A percentile compares a stretch with the other conserved stretches of the same genome.
phyloP scores from a whole-genome alignment of 2,329 filamentous ascomycete genomes.

The Penicillium sp. region DNA sequence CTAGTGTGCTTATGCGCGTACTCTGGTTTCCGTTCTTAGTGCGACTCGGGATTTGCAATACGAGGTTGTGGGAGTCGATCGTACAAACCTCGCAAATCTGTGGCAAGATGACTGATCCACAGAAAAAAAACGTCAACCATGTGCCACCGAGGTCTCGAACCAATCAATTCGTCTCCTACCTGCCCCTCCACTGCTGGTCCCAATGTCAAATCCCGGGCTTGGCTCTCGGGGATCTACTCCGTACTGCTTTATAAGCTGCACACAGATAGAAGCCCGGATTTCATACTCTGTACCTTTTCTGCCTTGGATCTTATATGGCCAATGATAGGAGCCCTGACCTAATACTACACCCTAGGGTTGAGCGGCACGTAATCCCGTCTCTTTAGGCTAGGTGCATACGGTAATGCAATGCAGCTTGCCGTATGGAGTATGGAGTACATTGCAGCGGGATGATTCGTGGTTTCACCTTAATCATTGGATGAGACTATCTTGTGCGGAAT shows the following conservation, averaged over 20 bases:
- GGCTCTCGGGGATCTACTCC: background rate
- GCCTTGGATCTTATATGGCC: constrained; percentile 10
- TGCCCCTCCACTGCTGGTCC: background rate
- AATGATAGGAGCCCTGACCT: background rate
- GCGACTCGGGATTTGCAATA: constrained; percentile 1
- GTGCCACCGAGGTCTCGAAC: background rate
- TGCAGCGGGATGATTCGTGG: constrained; percentile 13
- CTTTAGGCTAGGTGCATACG: constrained; percentile 23
- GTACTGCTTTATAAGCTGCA: background rate
- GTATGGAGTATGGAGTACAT: constrained; percentile 24
- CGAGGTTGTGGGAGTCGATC: background rate
- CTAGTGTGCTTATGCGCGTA: background rate
- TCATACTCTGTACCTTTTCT: background rate
- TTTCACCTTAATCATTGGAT: constrained; percentile 13
- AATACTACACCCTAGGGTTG: background rate
- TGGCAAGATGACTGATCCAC: constrained; percentile 1
- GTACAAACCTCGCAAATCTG: background rate
- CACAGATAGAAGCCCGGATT: background rate
- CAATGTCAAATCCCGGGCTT: constrained; percentile 12
- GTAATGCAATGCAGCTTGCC: constrained; percentile 27
- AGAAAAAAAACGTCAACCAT: background rate
- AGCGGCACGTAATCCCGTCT: constrained; percentile 4
- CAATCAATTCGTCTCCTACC: background rate
- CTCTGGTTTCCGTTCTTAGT: background rate
- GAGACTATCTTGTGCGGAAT: background rate